A percentile compares a stretch with the other conserved stretches of the same genome.
phyloP scores from a whole-genome alignment of 2,329 filamentous ascomycete genomes.

The Chaetomium sp. region DNA sequence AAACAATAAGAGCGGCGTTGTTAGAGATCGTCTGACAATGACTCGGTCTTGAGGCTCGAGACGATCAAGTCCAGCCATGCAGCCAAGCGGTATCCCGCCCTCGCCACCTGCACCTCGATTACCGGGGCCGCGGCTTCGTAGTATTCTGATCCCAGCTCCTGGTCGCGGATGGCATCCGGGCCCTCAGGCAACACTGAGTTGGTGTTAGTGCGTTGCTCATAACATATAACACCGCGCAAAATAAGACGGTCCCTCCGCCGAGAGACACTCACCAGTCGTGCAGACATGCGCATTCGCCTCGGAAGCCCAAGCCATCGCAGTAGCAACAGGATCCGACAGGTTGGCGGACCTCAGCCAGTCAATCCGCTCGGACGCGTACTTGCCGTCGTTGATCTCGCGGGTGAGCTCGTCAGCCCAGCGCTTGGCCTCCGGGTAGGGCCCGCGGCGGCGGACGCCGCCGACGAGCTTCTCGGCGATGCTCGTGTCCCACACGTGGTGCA shows the following conservation, averaged over 20 bases:
- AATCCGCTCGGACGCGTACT: constrained; percentile 52
- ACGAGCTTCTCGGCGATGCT: constrained; percentile 67
- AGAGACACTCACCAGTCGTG: constrained; percentile 54
- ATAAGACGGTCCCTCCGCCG: too few species aligned
- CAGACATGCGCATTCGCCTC: constrained; percentile 66
- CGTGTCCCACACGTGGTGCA: constrained; percentile 75
- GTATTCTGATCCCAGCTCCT: constrained; percentile 65
- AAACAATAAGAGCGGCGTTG: not conserved
- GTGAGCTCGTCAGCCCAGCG: constrained; percentile 61
- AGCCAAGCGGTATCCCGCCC: constrained; percentile 68
- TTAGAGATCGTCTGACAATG: constrained; percentile 28
- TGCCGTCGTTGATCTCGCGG: constrained; percentile 56
- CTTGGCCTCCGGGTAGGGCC: constrained; percentile 53
- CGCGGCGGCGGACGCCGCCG: constrained; percentile 51
- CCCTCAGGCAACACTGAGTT: constrained; percentile 62
- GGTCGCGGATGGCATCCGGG: constrained; percentile 55
- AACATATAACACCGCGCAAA: not conserved
- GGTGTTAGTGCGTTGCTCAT: constrained; percentile 27
- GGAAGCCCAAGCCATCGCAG: constrained; percentile 64
- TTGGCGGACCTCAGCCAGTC: constrained; percentile 61
- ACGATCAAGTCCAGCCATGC: constrained; percentile 67
- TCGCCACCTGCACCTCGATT: constrained; percentile 67
- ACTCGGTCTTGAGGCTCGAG: constrained; percentile 33
- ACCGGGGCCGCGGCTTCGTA: constrained; percentile 65
- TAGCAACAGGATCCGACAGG: constrained; percentile 55